Evolutionary conservation across 495 filamentous ascomycete species (phyloP).

Genomic region (Neohortaea acidophila): DNA sequence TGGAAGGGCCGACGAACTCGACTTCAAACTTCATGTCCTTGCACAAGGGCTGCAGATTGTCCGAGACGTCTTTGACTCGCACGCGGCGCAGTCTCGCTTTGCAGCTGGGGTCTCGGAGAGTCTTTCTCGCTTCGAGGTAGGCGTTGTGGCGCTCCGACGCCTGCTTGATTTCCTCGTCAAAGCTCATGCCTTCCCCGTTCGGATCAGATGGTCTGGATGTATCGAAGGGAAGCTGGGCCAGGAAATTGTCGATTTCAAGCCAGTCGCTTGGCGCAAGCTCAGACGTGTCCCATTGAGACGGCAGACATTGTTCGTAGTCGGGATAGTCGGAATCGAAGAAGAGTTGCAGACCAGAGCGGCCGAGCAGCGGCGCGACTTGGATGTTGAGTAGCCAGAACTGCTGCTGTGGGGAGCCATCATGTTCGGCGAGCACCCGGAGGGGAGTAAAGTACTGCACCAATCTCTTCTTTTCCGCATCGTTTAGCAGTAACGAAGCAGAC

Average conservation of each 20-base stretch:
- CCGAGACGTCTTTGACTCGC: not conserved
- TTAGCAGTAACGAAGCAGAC: too few relatives aligned
- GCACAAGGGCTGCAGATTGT: constrained; percentile 1
- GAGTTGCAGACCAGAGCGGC: constrained; percentile 11
- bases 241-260: not conserved
- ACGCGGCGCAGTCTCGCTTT: not conserved
- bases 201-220: too few relatives aligned
- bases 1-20: not conserved
- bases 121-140: not conserved
- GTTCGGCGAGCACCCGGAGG: constrained; percentile 13
- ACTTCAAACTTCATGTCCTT: not conserved
- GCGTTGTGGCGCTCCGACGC: not conserved
- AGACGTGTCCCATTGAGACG: not conserved
- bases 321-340: not conserved
- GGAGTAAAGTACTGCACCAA: constrained; percentile 20
- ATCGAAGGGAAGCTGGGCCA: not conserved
- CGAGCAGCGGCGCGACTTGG: constrained; percentile 24
- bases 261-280: not conserved
- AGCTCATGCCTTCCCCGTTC: not conserved
- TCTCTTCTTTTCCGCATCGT: not conserved
- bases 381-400: constrained; percentile 23
- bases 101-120: not conserved
- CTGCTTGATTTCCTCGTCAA: not conserved
- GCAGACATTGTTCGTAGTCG: not conserved
- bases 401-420: constrained; percentile 18